phyloP scores from a whole-genome alignment of 768 basidiomycete species.

The Amanita pallidorosea region DNA sequence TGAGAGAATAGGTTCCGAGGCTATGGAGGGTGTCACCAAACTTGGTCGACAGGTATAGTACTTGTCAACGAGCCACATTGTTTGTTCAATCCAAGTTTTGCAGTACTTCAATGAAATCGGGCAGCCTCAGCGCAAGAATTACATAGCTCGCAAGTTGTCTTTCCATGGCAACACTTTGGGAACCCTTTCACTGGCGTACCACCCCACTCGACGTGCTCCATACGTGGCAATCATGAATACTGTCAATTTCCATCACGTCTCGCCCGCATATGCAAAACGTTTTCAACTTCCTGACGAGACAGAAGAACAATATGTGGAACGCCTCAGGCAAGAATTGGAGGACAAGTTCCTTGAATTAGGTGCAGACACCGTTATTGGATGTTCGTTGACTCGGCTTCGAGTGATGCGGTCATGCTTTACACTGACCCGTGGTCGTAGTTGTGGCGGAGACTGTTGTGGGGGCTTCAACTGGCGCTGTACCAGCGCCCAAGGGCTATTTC shows the following conservation, averaged over 20 bases:
- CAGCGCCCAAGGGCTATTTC: constrained; percentile 79
- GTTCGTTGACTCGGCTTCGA: constrained; percentile 23
- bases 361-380: constrained; percentile 73
- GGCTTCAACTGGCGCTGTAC: constrained; percentile 67
- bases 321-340: constrained; percentile 73
- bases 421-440: constrained; percentile 29
- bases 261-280: constrained; percentile 79
- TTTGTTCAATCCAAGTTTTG: constrained; percentile 1
- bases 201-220: constrained; percentile 57
- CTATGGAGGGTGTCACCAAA: constrained; percentile 83
- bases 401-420: not conserved
- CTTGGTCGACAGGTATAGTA: constrained; percentile 58
- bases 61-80: not conserved
- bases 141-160: constrained; percentile 67
- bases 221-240: constrained; percentile 58
- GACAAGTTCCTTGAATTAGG: constrained; percentile 78
- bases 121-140: constrained; percentile 63
- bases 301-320: constrained; percentile 70
- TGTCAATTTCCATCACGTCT: constrained; percentile 72
- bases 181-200: constrained; percentile 57
- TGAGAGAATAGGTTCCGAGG: constrained; percentile 58
- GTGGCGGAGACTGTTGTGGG: constrained; percentile 84
- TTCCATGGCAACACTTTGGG: constrained; percentile 81
- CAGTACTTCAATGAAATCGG: constrained; percentile 65
- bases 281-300: constrained; percentile 61